Evolutionary conservation across 164 flowering plant species (phyloP), one percentile per base, ranked within the genome.

Genomic region (Liquidambar formosana): DNA sequence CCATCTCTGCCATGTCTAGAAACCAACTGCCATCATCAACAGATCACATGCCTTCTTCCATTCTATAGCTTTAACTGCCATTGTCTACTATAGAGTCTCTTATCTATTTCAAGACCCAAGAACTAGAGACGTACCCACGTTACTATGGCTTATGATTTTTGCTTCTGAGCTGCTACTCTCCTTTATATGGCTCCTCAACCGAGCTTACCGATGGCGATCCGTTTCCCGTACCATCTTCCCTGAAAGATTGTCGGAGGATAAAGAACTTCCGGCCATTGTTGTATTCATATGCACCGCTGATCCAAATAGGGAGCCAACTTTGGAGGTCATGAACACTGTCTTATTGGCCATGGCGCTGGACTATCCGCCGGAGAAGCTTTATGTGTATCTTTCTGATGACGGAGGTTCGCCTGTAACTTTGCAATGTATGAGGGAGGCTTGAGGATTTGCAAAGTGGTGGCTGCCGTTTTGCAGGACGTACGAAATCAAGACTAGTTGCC

Each of bases 331-430:
- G 89, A 91, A 88, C 82, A 91, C 94, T 0, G 84, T 89, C 23
- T 9, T 91, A 26, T 89, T 94, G 10, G 85, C 88, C 18, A 80
- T 91, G 89, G 81, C 87, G 0, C 62, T 89, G 57, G 90, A 91
- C 52, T 89, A 88, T 26, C 92, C 97, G 0, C 51, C 80, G 1
- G 83, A 85, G 58, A 89, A 85, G 81, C 82, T 91, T 8, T 28
- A 71, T 21, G 87, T 89, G 67, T 89, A 88, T 64, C 58, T 89
- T 15, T 89, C 94, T 0, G 97, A 91, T 53, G 94, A 91, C 75
- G 94, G 79, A 0, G 88, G 89, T 0, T 78, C 91, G 4, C 15
- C 77, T 0, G 13, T 79, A 1, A n/a, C n/a, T n/a, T n/a, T n/a
- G n/a, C n/a, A n/a, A n/a, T n/a, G n/a, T n/a, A n/a, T n/a, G n/a